Conservation (phyloP, 257 asterid genomes). For the Plantago elongata region DNA sequence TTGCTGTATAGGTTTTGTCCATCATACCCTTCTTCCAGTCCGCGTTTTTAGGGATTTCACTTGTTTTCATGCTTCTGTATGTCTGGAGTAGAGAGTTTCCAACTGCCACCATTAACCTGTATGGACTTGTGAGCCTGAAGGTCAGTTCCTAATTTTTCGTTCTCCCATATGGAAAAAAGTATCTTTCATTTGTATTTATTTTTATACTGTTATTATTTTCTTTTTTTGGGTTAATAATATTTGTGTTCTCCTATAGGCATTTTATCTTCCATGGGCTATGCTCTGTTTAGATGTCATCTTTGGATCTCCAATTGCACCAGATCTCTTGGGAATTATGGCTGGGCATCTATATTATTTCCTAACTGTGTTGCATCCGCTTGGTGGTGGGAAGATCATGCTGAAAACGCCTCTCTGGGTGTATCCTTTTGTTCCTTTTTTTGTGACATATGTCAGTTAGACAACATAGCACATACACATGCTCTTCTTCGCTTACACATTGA, state of each 20-base stretch:
- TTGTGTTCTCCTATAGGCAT: slow-evolving; percentile 52
- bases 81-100: slow-evolving; percentile 97
- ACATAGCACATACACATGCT: neutral
- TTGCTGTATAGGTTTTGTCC: slow-evolving; percentile 61
- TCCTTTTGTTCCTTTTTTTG: slow-evolving; percentile 46
- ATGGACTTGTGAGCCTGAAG: slow-evolving; percentile 87
- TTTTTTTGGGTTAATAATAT: neutral
- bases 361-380: slow-evolving; percentile 86
- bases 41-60: slow-evolving; percentile 68
- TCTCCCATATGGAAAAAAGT: neutral
- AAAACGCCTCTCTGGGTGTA: slow-evolving; percentile 78
- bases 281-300: slow-evolving; percentile 78
- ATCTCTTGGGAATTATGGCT: slow-evolving; percentile 76
- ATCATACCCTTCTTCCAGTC: slow-evolving; percentile 62
- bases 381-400: slow-evolving; percentile 72
- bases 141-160: slow-evolving; percentile 31
- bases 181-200: neutral
- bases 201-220: neutral
- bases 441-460: neutral
- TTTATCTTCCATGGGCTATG: slow-evolving; percentile 99
- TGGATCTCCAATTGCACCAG: slow-evolving; percentile 74
- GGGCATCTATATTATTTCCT: slow-evolving; percentile 93
- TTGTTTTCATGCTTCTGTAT: slow-evolving; percentile 96
- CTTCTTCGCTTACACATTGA: neutral
- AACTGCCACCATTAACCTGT: slow-evolving; percentile 66